phyloP scores from a whole-genome alignment of 352 stramenopile species.

The Phytophthora idaei region DNA sequence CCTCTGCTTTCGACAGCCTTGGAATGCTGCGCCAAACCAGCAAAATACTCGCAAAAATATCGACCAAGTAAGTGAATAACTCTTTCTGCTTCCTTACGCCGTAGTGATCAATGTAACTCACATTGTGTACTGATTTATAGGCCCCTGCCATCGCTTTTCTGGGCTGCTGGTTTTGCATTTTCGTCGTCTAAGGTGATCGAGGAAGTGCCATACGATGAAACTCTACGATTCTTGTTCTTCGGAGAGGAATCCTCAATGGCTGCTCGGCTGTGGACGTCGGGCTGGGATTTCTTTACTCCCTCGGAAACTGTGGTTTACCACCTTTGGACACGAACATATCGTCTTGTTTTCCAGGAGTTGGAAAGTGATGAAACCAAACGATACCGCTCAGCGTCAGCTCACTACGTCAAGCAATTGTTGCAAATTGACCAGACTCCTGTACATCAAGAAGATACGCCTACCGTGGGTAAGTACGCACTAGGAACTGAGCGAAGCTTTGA shows the following conservation, averaged over 20 bases:
- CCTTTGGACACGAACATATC: slow-evolving; percentile 86
- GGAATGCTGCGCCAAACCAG: slow-evolving; percentile 65
- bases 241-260: slow-evolving; percentile 94
- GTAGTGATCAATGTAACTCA: background rate
- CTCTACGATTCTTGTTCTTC: slow-evolving; percentile 92
- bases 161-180: slow-evolving; percentile 80
- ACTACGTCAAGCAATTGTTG: slow-evolving; percentile 38
- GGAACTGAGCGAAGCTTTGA: slow-evolving; percentile 45
- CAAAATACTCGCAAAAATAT: slow-evolving; percentile 50
- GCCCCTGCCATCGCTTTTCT: slow-evolving; percentile 65
- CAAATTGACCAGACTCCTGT: slow-evolving; percentile 2
- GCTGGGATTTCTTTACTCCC: slow-evolving; percentile 93
- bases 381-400: slow-evolving; percentile 32
- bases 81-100: background rate
- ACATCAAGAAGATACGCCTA: slow-evolving; percentile 2
- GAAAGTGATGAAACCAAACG: slow-evolving; percentile 41
- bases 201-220: slow-evolving; percentile 88
- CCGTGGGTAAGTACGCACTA: slow-evolving; percentile 25
- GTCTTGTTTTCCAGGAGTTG: slow-evolving; percentile 78
- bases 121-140: slow-evolving; percentile 26
- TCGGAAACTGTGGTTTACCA: slow-evolving; percentile 84
- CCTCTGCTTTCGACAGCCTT: slow-evolving; percentile 56
- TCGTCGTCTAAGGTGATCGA: slow-evolving; percentile 49
- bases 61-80: slow-evolving; percentile 30
- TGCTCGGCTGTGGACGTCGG: slow-evolving; percentile 87